A percentile compares a stretch with the other conserved stretches of the same genome.
These are phyloP conservation scores for Phytophthora hybrid DNA, from an alignment of 352 stramenopile genomes.

Conservation along the genomic window DNA sequence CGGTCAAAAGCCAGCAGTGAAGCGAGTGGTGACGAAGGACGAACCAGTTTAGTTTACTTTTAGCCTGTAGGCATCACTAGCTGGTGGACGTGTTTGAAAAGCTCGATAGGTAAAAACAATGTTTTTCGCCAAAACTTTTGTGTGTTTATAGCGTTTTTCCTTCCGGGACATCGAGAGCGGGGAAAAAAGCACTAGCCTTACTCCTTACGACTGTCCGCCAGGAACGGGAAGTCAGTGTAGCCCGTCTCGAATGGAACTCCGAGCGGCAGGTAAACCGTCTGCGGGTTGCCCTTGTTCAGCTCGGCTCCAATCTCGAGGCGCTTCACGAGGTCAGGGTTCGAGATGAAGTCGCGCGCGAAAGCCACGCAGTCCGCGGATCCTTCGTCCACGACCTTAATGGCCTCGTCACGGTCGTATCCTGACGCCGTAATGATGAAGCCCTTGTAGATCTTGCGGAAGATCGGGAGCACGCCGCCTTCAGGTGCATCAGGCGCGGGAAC, in stretches of 20 bases:
- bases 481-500: slow-evolving; percentile 19
- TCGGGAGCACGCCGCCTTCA: slow-evolving; percentile 37
- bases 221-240: slow-evolving; percentile 41
- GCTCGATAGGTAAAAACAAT: too few relatives aligned
- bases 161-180: too few relatives aligned
- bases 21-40: too few relatives aligned
- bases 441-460: slow-evolving; percentile 51
- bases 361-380: slow-evolving; percentile 43
- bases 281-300: slow-evolving; percentile 36
- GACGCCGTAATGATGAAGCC: slow-evolving; percentile 49
- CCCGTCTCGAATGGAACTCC: slow-evolving; percentile 24
- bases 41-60: too few relatives aligned
- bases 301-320: slow-evolving; percentile 35
- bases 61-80: too few relatives aligned
- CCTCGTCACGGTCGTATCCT: slow-evolving; percentile 38
- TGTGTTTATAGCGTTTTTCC: too few relatives aligned
- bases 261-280: slow-evolving; percentile 33
- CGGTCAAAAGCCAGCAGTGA: slow-evolving; percentile 23
- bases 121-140: too few relatives aligned
- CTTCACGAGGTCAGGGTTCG: slow-evolving; percentile 55
- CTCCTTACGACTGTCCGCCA: slow-evolving; percentile 15
- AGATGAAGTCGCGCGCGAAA: slow-evolving; percentile 57
- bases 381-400: slow-evolving; percentile 36
- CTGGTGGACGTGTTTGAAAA: too few relatives aligned
- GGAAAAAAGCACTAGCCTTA: neutral